Evolutionary conservation across 768 basidiomycete species (phyloP).

Genomic region (Cystofilobasidium capitatum): DNA sequence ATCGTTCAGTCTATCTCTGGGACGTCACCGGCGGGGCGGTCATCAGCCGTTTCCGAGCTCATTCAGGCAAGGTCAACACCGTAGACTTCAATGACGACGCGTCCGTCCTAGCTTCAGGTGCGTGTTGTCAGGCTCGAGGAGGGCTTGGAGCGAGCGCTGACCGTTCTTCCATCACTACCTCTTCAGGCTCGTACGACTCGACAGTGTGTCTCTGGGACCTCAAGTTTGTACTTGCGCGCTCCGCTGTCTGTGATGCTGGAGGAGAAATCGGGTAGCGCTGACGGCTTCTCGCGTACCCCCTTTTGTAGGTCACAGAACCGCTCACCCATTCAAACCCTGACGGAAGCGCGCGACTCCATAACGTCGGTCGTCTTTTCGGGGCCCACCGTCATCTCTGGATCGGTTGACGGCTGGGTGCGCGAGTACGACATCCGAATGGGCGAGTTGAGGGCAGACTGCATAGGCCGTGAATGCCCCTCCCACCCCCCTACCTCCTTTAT

Average conservation of each 20-base stretch:
- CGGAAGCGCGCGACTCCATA: constrained; percentile 79
- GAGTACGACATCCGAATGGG: constrained; percentile 94
- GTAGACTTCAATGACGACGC: constrained; percentile 58
- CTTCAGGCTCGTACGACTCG: constrained; percentile 24
- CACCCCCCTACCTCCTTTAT: not conserved
- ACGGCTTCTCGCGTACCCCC: not conserved
- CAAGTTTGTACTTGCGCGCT: not conserved
- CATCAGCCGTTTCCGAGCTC: constrained; percentile 70
- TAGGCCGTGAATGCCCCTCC: constrained; percentile 58
- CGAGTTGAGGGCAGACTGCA: constrained; percentile 73
- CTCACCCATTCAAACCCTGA: constrained; percentile 43
- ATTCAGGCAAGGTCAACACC: constrained; percentile 78
- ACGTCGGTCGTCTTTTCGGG: constrained; percentile 49
- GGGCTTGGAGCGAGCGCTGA: not conserved
- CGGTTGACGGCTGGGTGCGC: constrained; percentile 82
- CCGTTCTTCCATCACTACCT: not conserved
- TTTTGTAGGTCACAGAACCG: constrained; percentile 24
- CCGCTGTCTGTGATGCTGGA: not conserved
- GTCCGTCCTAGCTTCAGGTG: constrained; percentile 53
- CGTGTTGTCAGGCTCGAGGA: constrained; percentile 45
- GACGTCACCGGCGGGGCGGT: constrained; percentile 84
- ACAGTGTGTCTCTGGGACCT: constrained; percentile 22
- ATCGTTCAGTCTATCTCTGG: constrained; percentile 88
- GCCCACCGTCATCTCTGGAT: constrained; percentile 64
- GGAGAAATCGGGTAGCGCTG: not conserved